These are phyloP conservation scores for Halenospora varia DNA, from an alignment of 495 filamentous ascomycete genomes.

Conservation along the genomic window DNA sequence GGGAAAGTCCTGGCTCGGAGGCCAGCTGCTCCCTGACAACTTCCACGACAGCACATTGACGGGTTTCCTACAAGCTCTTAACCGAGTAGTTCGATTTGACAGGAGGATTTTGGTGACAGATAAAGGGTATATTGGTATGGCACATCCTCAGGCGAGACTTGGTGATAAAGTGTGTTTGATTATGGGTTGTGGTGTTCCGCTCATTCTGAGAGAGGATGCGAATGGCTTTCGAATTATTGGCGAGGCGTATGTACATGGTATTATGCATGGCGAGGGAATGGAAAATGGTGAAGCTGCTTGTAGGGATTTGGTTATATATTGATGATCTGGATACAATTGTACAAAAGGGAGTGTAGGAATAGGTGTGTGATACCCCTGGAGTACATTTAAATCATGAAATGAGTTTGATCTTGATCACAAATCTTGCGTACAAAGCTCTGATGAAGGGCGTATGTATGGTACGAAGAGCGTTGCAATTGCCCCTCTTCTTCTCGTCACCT, in stretches of 20 bases:
- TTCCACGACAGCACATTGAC: background rate
- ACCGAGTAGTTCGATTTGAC: background rate
- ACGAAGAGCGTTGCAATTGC: too few relatives aligned
- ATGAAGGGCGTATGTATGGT: too few relatives aligned
- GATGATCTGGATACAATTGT: too few relatives aligned
- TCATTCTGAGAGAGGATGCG: background rate
- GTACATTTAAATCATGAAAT: too few relatives aligned
- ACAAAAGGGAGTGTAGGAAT: too few relatives aligned
- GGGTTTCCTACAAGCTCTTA: background rate
- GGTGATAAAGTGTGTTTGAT: background rate
- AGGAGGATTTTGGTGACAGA: background rate
- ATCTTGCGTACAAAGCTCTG: too few relatives aligned
- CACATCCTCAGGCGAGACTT: background rate
- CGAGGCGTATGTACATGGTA: slow-evolving; percentile 1
- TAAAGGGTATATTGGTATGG: background rate
- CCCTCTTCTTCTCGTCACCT: too few relatives aligned
- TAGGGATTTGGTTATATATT: too few relatives aligned
- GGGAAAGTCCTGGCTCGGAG: background rate
- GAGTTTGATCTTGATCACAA: too few relatives aligned
- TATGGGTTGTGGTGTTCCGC: background rate
- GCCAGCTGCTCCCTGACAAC: background rate
- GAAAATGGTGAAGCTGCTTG: too few relatives aligned
- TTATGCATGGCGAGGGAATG: background rate
- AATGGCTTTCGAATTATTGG: background rate
- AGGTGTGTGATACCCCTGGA: too few relatives aligned